phyloP scores from a whole-genome alignment of 2,329 filamentous ascomycete species.

The Pseudogymnoascus sp. region DNA sequence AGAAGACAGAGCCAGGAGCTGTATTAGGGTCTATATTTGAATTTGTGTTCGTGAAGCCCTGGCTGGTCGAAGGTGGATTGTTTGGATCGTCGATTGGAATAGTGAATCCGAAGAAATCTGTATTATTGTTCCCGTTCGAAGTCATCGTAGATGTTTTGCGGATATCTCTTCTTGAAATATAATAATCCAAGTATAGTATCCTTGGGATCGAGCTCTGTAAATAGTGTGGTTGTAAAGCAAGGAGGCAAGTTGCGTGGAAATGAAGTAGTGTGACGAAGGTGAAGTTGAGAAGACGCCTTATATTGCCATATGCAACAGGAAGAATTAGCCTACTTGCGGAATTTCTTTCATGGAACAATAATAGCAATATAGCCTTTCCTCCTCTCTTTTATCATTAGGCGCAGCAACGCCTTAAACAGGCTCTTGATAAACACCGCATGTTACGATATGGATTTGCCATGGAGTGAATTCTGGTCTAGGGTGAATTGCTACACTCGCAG shows the following conservation, averaged over 20 bases:
- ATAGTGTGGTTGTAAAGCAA: not conserved
- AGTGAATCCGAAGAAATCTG: not conserved
- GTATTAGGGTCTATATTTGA: not conserved
- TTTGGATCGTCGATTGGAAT: not conserved
- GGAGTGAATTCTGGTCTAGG: not conserved
- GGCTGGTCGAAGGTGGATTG: not conserved
- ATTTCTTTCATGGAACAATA: not conserved
- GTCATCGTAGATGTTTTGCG: not conserved
- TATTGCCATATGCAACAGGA: not conserved
- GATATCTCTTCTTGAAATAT: not conserved
- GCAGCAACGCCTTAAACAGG: too few species aligned
- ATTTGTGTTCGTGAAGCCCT: not conserved
- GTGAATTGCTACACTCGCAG: not conserved
- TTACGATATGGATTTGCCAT: not conserved
- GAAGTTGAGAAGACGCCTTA: not conserved
- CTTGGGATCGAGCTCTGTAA: not conserved
- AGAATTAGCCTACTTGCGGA: not conserved
- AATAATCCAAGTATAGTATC: not conserved
- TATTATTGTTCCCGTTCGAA: not conserved
- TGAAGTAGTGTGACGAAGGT: not conserved
- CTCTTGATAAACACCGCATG: not conserved
- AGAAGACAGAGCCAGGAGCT: not conserved
- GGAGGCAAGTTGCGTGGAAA: not conserved
- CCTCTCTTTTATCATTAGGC: not conserved
- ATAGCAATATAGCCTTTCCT: not conserved